Conservation (phyloP, 2,329 filamentous ascomycete species). For the Chlorencoelia australis region DNA sequence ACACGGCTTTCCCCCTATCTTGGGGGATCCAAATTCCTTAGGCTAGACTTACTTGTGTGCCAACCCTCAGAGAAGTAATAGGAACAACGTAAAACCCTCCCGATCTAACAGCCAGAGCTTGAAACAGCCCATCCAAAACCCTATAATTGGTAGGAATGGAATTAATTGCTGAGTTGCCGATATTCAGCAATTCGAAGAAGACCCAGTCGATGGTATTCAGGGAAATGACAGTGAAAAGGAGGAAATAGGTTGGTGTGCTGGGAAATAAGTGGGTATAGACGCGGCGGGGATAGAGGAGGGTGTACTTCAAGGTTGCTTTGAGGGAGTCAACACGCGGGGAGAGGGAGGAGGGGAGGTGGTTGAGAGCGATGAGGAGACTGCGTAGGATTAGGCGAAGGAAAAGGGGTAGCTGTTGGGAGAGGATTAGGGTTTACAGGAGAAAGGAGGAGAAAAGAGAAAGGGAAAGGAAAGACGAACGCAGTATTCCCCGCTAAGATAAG, state of each 20-base stretch:
- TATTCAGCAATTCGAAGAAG: conserved; percentile 54
- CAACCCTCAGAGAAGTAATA: conserved; percentile 2
- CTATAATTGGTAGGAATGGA: conserved; percentile 42
- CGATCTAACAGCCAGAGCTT: conserved; percentile 52
- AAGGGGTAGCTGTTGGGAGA: conserved; percentile 39
- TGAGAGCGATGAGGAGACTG: conserved; percentile 35
- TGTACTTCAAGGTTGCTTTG: conserved; percentile 43
- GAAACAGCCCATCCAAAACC: conserved; percentile 55
- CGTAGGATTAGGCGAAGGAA: conserved; percentile 52
- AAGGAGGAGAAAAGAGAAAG: not conserved
- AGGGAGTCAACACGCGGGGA: conserved; percentile 16
- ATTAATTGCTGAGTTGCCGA: conserved; percentile 47
- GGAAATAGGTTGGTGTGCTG: conserved; percentile 53
- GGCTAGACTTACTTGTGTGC: too few relatives aligned
- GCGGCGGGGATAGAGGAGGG: conserved; percentile 45
- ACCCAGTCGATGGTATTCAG: conserved; percentile 57
- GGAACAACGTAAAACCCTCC: conserved; percentile 46
- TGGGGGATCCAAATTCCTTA: too few relatives aligned
- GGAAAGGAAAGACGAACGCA: conserved; percentile 25
- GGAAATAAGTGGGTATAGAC: conserved; percentile 58
- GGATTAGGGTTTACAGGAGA: not conserved
- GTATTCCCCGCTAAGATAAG: conserved; percentile 57
- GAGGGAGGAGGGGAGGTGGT: conserved; percentile 29
- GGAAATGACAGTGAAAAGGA: conserved; percentile 48
- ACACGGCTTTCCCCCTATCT: too few relatives aligned